These are phyloP conservation scores for Trichoderma reesei DNA, from an alignment of 495 filamentous ascomycete species.

Conservation along the genomic window DNA sequence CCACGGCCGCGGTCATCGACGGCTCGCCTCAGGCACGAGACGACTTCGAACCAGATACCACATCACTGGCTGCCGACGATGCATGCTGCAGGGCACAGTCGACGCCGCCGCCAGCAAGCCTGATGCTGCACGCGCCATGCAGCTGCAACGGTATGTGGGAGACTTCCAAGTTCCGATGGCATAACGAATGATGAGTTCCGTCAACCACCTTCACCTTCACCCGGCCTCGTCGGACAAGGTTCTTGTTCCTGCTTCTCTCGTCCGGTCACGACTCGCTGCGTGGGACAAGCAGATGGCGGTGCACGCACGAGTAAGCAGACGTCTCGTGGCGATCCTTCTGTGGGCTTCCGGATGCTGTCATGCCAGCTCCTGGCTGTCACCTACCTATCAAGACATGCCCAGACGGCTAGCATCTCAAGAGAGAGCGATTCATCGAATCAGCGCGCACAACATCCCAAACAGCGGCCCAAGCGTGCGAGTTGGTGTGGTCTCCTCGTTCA, in stretches of 20 bases:
- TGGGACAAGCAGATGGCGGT: not conserved
- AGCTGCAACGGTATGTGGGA: not conserved
- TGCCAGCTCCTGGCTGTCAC: not conserved
- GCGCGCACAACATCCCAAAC: not conserved
- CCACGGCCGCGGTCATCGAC: no score
- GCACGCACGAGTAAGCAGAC: slow-evolving; percentile 1
- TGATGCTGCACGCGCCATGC: not conserved
- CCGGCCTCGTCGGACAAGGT: not conserved
- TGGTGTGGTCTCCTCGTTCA: not conserved
- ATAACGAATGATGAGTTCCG: not conserved
- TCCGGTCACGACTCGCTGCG: not conserved
- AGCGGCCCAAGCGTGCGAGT: not conserved
- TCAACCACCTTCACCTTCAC: not conserved
- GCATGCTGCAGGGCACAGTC: not conserved
- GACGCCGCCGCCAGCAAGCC: no score
- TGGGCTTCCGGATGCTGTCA: not conserved
- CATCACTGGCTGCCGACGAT: not conserved
- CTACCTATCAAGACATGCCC: not conserved
- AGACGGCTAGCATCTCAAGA: not conserved
- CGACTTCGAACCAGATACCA: not conserved
- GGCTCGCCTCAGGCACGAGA: not conserved
- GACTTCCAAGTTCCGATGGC: not conserved
- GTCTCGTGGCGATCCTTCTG: slow-evolving; percentile 1
- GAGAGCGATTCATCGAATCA: not conserved
- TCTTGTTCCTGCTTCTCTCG: slow-evolving; percentile 1